phyloP scores from a whole-genome alignment of 257 asterid genomes.

The Solanum piurae region DNA sequence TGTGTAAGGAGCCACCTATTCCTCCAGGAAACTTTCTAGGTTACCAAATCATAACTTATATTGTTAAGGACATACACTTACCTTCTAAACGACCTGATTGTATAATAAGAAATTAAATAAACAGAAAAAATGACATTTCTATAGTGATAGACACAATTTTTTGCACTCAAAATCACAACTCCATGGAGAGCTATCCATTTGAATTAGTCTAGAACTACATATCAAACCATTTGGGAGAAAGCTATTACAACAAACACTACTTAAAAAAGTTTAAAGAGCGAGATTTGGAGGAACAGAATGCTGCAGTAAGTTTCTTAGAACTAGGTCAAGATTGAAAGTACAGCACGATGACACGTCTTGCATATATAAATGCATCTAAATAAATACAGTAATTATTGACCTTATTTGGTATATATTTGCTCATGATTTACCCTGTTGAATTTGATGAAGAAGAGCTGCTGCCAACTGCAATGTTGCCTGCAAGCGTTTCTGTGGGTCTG shows the following conservation, averaged over 20 bases:
- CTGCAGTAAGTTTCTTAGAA: not conserved
- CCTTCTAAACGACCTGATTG: not conserved
- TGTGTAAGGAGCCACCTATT: too few relatives aligned
- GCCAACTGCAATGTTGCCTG: conserved; percentile 91
- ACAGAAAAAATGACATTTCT: not conserved
- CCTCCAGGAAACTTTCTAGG: not conserved
- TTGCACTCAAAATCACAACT: not conserved
- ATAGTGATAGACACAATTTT: not conserved
- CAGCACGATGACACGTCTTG: not conserved
- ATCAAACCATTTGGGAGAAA: not conserved
- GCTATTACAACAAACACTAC: not conserved
- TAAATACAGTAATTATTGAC: not conserved
- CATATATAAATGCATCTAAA: not conserved
- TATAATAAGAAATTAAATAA: not conserved
- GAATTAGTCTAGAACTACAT: not conserved
- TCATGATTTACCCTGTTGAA: conserved; percentile 66
- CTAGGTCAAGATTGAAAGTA: not conserved
- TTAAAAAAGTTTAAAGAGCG: not conserved
- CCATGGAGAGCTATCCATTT: not conserved
- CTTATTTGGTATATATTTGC: not conserved
- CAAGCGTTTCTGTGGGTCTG: conserved; percentile 75
- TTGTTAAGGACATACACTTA: not conserved
- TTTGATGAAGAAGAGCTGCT: conserved; percentile 90
- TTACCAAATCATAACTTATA: not conserved
- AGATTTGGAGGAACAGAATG: not conserved